Percentiles rank a stretch among this genome's conserved stretches.
Conservation (phyloP, 768 basidiomycete species). For the Mycena metata region DNA sequence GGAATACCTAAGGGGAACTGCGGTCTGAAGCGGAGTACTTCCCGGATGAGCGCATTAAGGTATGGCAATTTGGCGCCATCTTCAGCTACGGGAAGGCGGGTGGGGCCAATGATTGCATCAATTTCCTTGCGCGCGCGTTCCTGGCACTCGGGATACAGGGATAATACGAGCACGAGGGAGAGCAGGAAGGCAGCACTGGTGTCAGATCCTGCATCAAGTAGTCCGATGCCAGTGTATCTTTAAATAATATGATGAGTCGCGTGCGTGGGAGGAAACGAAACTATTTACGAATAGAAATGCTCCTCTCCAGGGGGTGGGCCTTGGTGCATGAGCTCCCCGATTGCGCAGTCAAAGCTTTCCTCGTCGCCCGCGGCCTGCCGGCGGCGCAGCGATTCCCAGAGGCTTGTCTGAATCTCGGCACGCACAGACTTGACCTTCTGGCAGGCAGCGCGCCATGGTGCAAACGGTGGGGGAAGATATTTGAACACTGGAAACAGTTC, state of each 20-base stretch:
- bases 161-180: not conserved
- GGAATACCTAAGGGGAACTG: conserved; percentile 11
- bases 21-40: conserved; percentile 8
- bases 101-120: not conserved
- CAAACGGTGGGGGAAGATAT: conserved; percentile 12
- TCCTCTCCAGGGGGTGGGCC: not conserved
- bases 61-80: conserved; percentile 5
- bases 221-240: conserved; percentile 2
- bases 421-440: not conserved
- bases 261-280: too few species aligned
- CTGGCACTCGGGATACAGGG: conserved; percentile 9
- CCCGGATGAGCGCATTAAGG: conserved; percentile 5
- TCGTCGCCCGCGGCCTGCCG: conserved; percentile 14
- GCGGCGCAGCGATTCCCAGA: not conserved
- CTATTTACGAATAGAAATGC: conserved; percentile 9
- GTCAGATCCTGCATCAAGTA: conserved; percentile 18
- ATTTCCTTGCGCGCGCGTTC: conserved; percentile 15
- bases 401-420: not conserved
- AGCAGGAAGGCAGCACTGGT: conserved; percentile 12
- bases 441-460: conserved; percentile 10
- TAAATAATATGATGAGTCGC: not conserved
- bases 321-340: not conserved
- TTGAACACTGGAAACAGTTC: conserved; percentile 14
- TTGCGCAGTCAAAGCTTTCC: conserved; percentile 10
- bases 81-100: not conserved